Conservation (phyloP, 345 rosid species). For the Eucalyptus curtisii region DNA sequence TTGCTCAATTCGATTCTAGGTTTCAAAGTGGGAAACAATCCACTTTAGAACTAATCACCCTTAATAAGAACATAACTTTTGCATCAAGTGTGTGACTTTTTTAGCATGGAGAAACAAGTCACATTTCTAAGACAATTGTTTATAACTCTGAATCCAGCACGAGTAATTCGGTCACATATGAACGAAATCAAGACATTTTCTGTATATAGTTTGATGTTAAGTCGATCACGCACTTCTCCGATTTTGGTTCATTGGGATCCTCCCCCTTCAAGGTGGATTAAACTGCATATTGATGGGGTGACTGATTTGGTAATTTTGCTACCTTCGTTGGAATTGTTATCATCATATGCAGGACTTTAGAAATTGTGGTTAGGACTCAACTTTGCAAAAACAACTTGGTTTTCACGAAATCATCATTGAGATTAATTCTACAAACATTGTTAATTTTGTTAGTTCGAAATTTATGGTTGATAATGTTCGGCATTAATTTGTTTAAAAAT, state of each 20-base stretch:
- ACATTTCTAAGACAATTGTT: neutral
- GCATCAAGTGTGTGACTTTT: neutral
- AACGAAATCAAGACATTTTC: neutral
- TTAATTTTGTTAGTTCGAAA: neutral
- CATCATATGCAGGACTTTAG: neutral
- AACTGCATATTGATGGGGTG: neutral
- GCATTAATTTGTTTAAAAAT: neutral
- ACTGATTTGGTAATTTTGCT: neutral
- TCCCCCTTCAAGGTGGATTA: neutral
- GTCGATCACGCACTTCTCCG: neutral
- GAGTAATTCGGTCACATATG: neutral
- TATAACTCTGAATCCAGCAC: neutral
- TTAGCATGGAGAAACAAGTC: neutral
- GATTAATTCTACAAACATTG: neutral
- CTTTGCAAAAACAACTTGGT: neutral
- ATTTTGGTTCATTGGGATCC: neutral
- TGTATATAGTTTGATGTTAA: neutral
- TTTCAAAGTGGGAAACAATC: rapidly evolving
- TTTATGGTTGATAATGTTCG: neutral
- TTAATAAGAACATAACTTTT: neutral
- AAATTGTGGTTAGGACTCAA: neutral
- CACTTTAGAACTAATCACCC: neutral
- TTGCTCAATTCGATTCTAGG: rapidly evolving
- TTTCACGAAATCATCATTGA: neutral
- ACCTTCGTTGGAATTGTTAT: neutral